These are phyloP conservation scores for Plasmodium chabaudi DNA, from an alignment of 169 alveolate genomes.

Conservation along the genomic window DNA sequence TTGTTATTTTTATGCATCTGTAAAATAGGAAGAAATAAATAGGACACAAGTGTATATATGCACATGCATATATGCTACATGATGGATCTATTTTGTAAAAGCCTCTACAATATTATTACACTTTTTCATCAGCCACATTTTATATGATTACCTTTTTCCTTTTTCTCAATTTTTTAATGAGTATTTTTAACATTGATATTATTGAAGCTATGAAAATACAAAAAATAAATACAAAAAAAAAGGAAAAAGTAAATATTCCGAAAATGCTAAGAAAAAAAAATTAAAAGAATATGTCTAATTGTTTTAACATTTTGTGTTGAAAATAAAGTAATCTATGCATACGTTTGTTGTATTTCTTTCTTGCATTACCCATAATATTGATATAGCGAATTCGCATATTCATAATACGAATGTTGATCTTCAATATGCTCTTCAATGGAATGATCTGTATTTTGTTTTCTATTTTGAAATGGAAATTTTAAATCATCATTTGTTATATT, in stretches of 20 bases:
- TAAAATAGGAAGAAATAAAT: background rate
- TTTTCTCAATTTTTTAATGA: constrained; percentile 16
- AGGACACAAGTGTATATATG: background rate
- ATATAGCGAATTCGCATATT: no score
- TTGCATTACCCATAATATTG: no score
- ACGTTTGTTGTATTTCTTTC: no score
- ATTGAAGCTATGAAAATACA: constrained; percentile 23
- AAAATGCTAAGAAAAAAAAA: constrained; percentile 19
- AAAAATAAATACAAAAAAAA: constrained; percentile 13
- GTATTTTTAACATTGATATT: constrained; percentile 15
- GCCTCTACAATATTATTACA: no score
- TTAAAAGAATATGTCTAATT: background rate
- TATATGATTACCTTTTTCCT: constrained; percentile 19
- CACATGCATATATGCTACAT: background rate
- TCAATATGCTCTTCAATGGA: background rate
- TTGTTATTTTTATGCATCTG: background rate
- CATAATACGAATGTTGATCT: no score
- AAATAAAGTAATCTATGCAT: no score
- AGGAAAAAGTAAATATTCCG: constrained; percentile 19
- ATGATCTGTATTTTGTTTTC: background rate
- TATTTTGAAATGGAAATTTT: background rate
- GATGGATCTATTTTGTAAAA: background rate
- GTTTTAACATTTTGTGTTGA: background rate
- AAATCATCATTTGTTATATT: background rate
- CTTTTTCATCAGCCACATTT: no score